These are phyloP conservation scores for Xylaria flabelliformis DNA, from an alignment of 495 filamentous ascomycete genomes.

Conservation along the genomic window DNA sequence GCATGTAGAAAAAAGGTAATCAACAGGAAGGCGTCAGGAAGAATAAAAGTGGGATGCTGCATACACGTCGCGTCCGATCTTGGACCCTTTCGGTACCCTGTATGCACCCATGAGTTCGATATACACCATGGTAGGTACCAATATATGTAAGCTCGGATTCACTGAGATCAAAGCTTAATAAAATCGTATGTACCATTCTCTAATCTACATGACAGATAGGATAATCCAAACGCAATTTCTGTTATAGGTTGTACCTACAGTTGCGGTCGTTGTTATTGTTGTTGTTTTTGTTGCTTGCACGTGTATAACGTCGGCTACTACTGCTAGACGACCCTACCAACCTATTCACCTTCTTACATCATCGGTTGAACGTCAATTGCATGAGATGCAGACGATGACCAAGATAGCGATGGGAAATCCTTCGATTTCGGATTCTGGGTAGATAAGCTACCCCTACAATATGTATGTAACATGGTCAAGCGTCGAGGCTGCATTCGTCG, in stretches of 20 bases:
- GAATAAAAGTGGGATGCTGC: slow-evolving; percentile 23
- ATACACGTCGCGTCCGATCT: slow-evolving; percentile 22
- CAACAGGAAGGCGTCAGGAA: slow-evolving; percentile 18
- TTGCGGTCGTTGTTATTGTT: background rate
- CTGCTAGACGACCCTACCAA: background rate
- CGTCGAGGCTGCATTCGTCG: background rate
- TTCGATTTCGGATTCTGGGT: background rate
- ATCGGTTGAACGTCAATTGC: background rate
- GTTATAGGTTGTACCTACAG: background rate
- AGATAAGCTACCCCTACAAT: background rate
- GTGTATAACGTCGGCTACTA: background rate
- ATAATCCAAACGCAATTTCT: background rate
- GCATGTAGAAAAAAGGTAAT: slow-evolving; percentile 11
- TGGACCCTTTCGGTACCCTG: slow-evolving; percentile 16
- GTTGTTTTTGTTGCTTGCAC: background rate
- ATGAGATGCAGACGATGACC: background rate
- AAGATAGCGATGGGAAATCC: background rate
- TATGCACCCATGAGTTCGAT: slow-evolving; percentile 7
- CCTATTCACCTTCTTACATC: background rate
- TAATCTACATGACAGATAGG: background rate
- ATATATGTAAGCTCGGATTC: background rate
- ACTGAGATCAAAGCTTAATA: background rate
- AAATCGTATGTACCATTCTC: background rate
- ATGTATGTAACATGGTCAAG: background rate
- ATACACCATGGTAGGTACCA: background rate